These are phyloP conservation scores for Neofusicoccum sp. DNA, from an alignment of 2,329 filamentous ascomycete species.

Conservation along the genomic window DNA sequence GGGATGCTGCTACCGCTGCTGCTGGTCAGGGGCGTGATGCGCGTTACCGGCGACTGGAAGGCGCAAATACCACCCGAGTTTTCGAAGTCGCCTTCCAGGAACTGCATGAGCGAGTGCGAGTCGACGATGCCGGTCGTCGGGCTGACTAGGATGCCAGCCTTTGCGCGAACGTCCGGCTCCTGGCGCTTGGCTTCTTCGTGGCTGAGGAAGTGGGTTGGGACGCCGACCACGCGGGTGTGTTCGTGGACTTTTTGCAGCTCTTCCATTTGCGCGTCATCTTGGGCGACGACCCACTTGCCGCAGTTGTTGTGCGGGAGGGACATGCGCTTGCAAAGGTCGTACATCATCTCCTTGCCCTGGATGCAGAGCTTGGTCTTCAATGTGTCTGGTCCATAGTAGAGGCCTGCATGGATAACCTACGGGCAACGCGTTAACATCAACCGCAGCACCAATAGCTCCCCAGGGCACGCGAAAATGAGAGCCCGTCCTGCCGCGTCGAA, in stretches of 20 bases:
- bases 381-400: constrained; percentile 78
- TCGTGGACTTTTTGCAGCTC: constrained; percentile 61
- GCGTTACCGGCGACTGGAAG: constrained; percentile 66
- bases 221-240: constrained; percentile 57
- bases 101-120: constrained; percentile 81
- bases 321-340: constrained; percentile 71
- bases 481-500: neutral
- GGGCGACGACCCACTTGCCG: constrained; percentile 95
- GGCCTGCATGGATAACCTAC: constrained; percentile 87
- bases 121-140: constrained; percentile 89
- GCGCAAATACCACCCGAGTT: constrained; percentile 75
- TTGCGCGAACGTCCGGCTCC: constrained; percentile 77
- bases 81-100: constrained; percentile 75
- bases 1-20: neutral
- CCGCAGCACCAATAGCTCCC: neutral
- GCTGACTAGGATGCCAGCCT: constrained; percentile 76
- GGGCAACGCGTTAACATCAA: neutral
- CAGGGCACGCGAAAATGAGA: neutral
- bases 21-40: constrained; percentile 55
- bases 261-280: constrained; percentile 70
- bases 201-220: constrained; percentile 73
- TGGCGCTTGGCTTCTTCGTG: constrained; percentile 61
- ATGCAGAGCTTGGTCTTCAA: constrained; percentile 87
- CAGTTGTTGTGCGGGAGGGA: constrained; percentile 71
- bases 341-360: constrained; percentile 73